Evolutionary conservation across 345 rosid genomes (phyloP).

Genomic region (Carallia pectinifolia): DNA sequence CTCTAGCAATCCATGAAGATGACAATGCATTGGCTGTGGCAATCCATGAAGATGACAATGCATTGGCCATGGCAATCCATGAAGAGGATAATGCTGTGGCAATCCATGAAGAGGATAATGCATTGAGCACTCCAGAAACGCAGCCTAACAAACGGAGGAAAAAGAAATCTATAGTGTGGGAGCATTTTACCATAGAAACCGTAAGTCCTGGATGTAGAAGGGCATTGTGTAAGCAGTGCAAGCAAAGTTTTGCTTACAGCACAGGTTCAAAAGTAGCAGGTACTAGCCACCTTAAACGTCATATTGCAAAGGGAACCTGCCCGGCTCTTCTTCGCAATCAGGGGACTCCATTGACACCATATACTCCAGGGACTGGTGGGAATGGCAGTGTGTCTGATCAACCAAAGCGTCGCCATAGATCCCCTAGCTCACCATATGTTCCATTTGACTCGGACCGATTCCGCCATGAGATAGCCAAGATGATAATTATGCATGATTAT

Average conservation of each 20-base stretch:
- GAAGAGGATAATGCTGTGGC: conserved; percentile 12
- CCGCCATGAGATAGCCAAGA: conserved; percentile 75
- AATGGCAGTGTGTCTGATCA: conserved; percentile 36
- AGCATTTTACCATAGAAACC: conserved; percentile 71
- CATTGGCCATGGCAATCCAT: neutral
- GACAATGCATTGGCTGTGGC: neutral
- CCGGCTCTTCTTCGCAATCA: conserved; percentile 53
- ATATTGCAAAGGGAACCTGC: conserved; percentile 87
- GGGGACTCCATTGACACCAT: conserved; percentile 41
- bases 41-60: conserved; percentile 9
- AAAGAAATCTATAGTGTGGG: conserved; percentile 96
- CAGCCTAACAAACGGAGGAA: conserved; percentile 46
- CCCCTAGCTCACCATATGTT: conserved; percentile 43
- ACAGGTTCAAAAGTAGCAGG: conserved; percentile 93
- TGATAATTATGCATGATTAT: conserved; percentile 84
- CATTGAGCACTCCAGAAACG: conserved; percentile 10
- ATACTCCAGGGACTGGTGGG: conserved; percentile 45
- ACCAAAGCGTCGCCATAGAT: conserved; percentile 69
- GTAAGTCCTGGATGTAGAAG: conserved; percentile 75
- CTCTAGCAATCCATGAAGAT: neutral
- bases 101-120: conserved; percentile 3
- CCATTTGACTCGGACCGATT: conserved; percentile 71
- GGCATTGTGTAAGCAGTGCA: conserved; percentile 90
- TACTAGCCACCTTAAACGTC: conserved; percentile 93
- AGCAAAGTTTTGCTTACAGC: conserved; percentile 97